Base-by-base conservation (phyloP, 257 asterid species). In the Nicotiana tomentosiformis region DNA sequence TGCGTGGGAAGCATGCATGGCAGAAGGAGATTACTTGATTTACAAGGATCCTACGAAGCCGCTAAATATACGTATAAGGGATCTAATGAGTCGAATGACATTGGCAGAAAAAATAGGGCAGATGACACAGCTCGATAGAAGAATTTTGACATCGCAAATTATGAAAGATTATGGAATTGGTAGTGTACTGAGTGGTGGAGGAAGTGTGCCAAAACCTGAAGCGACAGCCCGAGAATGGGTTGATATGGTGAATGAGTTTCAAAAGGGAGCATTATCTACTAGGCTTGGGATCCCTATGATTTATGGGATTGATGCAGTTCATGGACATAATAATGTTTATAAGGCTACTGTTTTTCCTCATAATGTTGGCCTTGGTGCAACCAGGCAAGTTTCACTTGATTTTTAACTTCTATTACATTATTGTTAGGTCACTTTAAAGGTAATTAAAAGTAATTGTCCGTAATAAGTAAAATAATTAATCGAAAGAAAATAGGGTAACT, bases 291-390 rank as follows among this genome's bases (percentile, higher is more conserved):
- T 90, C 51, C 93, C 93, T 1, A 81, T 84, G 84, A 83, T 88
- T 16, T 90, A 88, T 72, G 93, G 91, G 18, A 83, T 87, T 77
- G 93, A 90, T 77, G 89, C 93, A 49, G 91, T 89, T 23, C 94
- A 88, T 89, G 92, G 91, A 11, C 84, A 89, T 39, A 87, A 89
- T 12, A 89, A 86, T 84, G 90, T 85, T 1, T 90, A 88, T 58
- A 81, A 78, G 58, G 90, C 91, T 16, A 88, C 91, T 58, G 77
- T 90, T 9, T 90, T 88, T 37, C 93, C 91, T 43, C 93, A 88
- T 64, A 90, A 90, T 37, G 30, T 90, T 46, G 93, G 91, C 39
- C 90, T 90, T 57, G 93, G 93, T 9, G 90, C 85, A 3, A 88
- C 93, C 4, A 88, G 93, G 93, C 84, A 30, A 29, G 78, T 35